Conservation (phyloP, 768 basidiomycete genomes). For the Cyclocybe cylindracea region DNA sequence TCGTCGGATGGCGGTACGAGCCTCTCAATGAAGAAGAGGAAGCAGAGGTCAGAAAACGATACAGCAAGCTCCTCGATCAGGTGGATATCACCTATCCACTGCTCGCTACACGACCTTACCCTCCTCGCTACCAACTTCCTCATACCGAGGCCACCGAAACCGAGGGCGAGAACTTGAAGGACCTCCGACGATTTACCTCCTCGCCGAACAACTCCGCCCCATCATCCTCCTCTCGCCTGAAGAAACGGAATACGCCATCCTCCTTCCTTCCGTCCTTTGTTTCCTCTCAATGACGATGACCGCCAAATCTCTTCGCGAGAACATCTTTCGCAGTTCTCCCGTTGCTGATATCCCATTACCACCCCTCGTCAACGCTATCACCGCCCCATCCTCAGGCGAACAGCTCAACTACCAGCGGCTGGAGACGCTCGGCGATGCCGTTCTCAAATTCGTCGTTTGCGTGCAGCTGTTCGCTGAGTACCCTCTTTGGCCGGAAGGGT, state of each 20-base stretch:
- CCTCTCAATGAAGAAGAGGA: no score
- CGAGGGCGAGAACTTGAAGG: conserved; percentile 6
- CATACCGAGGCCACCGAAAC: conserved; percentile 36
- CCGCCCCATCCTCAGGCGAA: conserved; percentile 65
- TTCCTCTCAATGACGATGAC: conserved; percentile 55
- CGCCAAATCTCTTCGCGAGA: conserved; percentile 46
- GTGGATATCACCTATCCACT: conserved; percentile 61
- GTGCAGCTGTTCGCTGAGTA: conserved; percentile 63
- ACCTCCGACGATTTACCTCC: conserved; percentile 36
- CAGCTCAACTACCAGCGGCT: conserved; percentile 66
- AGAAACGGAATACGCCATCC: conserved; percentile 54
- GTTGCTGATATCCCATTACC: conserved; percentile 46
- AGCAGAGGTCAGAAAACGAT: no score
- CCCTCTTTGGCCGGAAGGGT: conserved; percentile 80
- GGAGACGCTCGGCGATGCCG: conserved; percentile 76
- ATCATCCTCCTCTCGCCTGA: conserved; percentile 52
- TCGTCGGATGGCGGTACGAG: no score
- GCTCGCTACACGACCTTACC: conserved; percentile 51
- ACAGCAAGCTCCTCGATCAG: no score
- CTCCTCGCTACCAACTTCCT: conserved; percentile 64
- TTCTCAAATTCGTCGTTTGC: conserved; percentile 65
- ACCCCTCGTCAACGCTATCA: conserved; percentile 55
- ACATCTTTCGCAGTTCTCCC: conserved; percentile 39
- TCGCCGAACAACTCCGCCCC: conserved; percentile 42
- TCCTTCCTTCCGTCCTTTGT: conserved; percentile 71